Conservation (phyloP, 2,329 filamentous ascomycete species). For the Rutstroemia sp. region DNA sequence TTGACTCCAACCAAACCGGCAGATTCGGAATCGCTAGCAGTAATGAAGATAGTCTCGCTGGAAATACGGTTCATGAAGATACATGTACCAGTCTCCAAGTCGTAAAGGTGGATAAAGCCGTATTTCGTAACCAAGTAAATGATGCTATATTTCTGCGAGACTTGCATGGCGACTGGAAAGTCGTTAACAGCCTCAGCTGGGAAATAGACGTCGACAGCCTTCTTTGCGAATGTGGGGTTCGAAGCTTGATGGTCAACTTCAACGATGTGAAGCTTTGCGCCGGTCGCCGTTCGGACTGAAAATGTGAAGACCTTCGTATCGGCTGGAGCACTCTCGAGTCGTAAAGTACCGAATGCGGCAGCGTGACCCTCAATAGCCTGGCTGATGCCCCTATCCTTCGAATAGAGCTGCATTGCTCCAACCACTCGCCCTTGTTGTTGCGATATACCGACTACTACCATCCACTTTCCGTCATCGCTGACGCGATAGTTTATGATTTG, state of each 20-base stretch:
- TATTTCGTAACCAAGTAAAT: constrained; percentile 98
- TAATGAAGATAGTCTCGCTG: constrained; percentile 98
- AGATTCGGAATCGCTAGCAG: constrained; percentile 73
- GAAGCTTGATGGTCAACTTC: constrained; percentile 90
- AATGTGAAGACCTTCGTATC: constrained; percentile 97
- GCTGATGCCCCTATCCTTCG: constrained; percentile 90
- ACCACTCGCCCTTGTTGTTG: constrained; percentile 89
- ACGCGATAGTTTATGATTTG: constrained; percentile 99
- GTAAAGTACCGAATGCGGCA: constrained; percentile 83
- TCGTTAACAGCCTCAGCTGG: constrained; percentile 91
- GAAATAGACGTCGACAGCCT: constrained; percentile 96
- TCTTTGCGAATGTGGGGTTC: constrained; percentile 88
- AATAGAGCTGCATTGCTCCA: constrained; percentile 95
- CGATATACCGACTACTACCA: constrained; percentile 93
- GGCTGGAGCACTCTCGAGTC: constrained; percentile 79
- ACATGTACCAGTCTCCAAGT: constrained; percentile 88
- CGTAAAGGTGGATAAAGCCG: constrained; percentile 97
- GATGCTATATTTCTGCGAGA: constrained; percentile 93
- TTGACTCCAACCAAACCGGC: constrained; percentile 92
- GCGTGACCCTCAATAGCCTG: constrained; percentile 97
- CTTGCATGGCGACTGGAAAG: constrained; percentile 96
- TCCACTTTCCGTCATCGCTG: constrained; percentile 95
- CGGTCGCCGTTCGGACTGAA: constrained; percentile 79
- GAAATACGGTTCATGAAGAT: constrained; percentile 99
- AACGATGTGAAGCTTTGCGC: constrained; percentile 94